Conservation (phyloP, 2,329 filamentous ascomycete species). For the Fusarium sp. region DNA sequence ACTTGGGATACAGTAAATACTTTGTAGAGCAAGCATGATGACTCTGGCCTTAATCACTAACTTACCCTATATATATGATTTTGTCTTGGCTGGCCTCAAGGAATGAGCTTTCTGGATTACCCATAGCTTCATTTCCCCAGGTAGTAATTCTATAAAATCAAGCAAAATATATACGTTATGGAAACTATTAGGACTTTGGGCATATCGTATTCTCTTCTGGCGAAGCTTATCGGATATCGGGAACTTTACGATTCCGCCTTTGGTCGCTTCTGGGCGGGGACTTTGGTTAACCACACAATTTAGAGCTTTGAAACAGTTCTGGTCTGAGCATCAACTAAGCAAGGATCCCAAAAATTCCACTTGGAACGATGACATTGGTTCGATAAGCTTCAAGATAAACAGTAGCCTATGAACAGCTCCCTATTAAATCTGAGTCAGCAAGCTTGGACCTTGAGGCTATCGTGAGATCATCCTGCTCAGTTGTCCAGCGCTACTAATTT, state of each 20-base stretch:
- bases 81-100: background rate
- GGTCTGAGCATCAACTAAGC: background rate
- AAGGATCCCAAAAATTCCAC: background rate
- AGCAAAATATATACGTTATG: fast-evolving
- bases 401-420: background rate
- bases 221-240: background rate
- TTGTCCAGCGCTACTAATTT: fast-evolving
- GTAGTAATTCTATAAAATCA: fast-evolving
- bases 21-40: background rate
- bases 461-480: background rate
- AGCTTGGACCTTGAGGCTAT: background rate
- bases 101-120: background rate
- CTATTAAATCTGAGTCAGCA: background rate
- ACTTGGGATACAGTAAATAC: fast-evolving
- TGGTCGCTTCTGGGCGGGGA: background rate
- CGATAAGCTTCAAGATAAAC: background rate
- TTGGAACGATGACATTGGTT: background rate
- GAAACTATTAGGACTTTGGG: fast-evolving
- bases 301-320: no score
- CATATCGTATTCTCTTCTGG: fast-evolving
- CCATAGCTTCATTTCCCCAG: fast-evolving
- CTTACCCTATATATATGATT: background rate
- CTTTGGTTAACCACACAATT: fast-evolving
- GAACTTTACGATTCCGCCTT: background rate
- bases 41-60: fast-evolving